Conservation (phyloP, 2,329 filamentous ascomycete species). For the Aaosphaeria pasadenensis region DNA sequence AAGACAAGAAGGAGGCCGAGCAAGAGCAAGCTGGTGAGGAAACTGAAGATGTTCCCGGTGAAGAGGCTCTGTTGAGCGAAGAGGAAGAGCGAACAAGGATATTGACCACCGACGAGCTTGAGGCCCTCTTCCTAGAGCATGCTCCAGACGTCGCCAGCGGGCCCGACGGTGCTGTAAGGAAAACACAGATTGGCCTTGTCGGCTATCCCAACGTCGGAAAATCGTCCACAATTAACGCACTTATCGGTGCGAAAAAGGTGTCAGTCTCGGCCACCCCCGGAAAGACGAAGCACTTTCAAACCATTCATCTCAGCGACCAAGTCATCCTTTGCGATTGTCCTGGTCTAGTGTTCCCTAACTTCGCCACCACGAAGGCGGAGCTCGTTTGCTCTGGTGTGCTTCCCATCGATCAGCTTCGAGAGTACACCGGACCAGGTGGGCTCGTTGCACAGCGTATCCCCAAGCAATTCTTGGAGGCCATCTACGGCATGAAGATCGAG, state of each 20-base stretch:
- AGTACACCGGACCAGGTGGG: constrained; percentile 82
- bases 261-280: constrained; percentile 96
- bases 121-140: constrained; percentile 80
- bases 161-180: constrained; percentile 52
- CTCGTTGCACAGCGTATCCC: constrained; percentile 85
- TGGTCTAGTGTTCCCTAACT: constrained; percentile 97
- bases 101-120: constrained; percentile 87
- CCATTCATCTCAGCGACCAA: constrained; percentile 85
- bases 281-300: constrained; percentile 99
- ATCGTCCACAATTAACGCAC: constrained; percentile 97
- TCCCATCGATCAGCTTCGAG: constrained; percentile 92
- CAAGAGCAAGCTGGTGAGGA: constrained; percentile 43
- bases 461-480: constrained; percentile 80
- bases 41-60: constrained; percentile 32
- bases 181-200: constrained; percentile 87
- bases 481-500: constrained; percentile 89
- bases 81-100: constrained; percentile 61
- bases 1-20: constrained; percentile 42
- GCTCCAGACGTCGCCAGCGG: constrained; percentile 57
- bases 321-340: constrained; percentile 97
- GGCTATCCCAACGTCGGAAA: constrained; percentile 99
- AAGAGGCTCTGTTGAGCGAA: constrained; percentile 31
- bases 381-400: constrained; percentile 92
- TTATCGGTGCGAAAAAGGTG: constrained; percentile 98
- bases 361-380: constrained; percentile 93